These are phyloP conservation scores for Penicillium sp. DNA, from an alignment of 2,329 filamentous ascomycete genomes.

Conservation along the genomic window DNA sequence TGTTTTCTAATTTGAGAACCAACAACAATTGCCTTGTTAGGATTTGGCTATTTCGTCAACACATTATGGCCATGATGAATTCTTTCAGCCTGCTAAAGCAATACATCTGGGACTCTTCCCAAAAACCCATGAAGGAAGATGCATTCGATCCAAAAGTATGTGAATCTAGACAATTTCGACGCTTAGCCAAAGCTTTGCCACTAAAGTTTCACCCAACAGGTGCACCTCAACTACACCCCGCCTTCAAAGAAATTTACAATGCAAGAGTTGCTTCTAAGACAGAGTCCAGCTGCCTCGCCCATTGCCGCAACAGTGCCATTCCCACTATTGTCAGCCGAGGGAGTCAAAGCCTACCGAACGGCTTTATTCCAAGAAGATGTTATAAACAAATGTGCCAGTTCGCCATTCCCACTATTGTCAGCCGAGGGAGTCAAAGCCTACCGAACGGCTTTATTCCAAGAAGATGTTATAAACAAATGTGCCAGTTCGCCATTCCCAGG, in stretches of 20 bases:
- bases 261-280: conserved; percentile 6
- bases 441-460: too few species aligned
- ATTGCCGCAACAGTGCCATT: conserved; percentile 13
- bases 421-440: too few species aligned
- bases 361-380: conserved; percentile 10
- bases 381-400: conserved; percentile 10
- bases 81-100: neutral
- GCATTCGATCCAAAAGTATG: conserved; percentile 3
- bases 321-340: conserved; percentile 7
- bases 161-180: neutral
- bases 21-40: neutral
- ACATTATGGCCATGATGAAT: neutral
- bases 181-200: neutral
- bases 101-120: neutral
- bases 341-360: conserved; percentile 11
- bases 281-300: conserved; percentile 4
- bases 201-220: conserved; percentile 2
- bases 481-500: too few species aligned
- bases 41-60: neutral
- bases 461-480: too few species aligned
- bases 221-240: conserved; percentile 11
- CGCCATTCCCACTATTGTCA: conserved; percentile 11
- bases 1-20: neutral
- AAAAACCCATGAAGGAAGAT: neutral
- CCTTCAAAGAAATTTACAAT: conserved; percentile 10